Evolutionary conservation across 176 grass and related monocot species (phyloP), one percentile per base, ranked within the genome.

Genomic region (Hsuehochloa calcarea): DNA sequence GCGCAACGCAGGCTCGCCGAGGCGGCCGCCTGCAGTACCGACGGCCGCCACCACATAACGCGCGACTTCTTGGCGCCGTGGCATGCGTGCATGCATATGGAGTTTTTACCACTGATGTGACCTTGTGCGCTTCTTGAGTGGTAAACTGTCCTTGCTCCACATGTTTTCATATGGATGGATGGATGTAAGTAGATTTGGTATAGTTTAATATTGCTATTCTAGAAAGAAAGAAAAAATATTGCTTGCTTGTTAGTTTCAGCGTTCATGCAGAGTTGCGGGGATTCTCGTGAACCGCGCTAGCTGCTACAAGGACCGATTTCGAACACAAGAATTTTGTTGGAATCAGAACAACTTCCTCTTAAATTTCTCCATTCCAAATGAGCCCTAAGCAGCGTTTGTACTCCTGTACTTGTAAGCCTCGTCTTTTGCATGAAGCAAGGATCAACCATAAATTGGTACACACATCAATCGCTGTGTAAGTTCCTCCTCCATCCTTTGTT

Each of bases 111-210:
- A 17, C 44, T 8, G 6, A 6, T 58, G 26, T 34, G 20, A 29
- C 65, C 37, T 40, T 20, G 34, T 16, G n/a, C 63, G 64, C 54
- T 49, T 26, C 51, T 75, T 25, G 51, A 78, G 43, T 27, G 72
- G 43, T 22, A 79, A 37, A 80, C 17, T 78, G 25, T 2, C 49
- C 35, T 22, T 56, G 10, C 59, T 82, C 61, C 75, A 38, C 50
- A 54, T 52, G 44, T 84, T 54, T 86, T 85, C 51, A 67, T 63
- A 51, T 83, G 14, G 3, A 70, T 69, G 50, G 34, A 26, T 29
- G 19, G 43, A 77, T 58, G 47, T 50, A 66, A 63, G 55, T 79
- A 81, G 74, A 81, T 76, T 74, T 4, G 34, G 20, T 14, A 56
- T 65, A 17, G 27, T 65, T 15, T 34, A 10, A 23, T 77, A 20